Evolutionary conservation across 2,329 filamentous ascomycete genomes (phyloP).

Genomic region (Aspergillus niger): DNA sequence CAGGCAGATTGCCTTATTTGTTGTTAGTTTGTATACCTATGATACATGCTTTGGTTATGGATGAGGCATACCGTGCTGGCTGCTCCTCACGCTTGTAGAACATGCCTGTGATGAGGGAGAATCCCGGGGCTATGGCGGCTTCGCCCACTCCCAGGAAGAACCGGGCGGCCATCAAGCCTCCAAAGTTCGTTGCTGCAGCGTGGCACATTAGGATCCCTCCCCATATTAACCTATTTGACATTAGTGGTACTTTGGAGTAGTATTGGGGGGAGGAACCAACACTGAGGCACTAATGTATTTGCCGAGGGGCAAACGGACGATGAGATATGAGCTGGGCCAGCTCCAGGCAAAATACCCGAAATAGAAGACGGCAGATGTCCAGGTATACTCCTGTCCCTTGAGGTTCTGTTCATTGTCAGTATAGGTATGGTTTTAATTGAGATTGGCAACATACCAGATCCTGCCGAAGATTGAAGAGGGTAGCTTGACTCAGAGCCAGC

Average conservation of each 20-base stretch:
- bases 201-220: slow-evolving; percentile 37
- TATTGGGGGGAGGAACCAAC: slow-evolving; percentile 24
- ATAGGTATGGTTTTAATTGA: background rate
- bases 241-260: slow-evolving; percentile 20
- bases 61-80: slow-evolving; percentile 24
- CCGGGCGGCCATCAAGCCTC: slow-evolving; percentile 42
- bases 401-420: slow-evolving; percentile 25
- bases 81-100: slow-evolving; percentile 39
- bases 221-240: slow-evolving; percentile 33
- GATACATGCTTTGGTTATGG: no score
- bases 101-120: slow-evolving; percentile 42
- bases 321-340: slow-evolving; percentile 42
- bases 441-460: slow-evolving; percentile 22
- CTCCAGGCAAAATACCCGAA: slow-evolving; percentile 42
- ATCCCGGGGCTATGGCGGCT: slow-evolving; percentile 34
- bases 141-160: slow-evolving; percentile 39
- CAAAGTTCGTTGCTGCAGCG: slow-evolving; percentile 31
- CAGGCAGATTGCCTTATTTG: slow-evolving; percentile 34
- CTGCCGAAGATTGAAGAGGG: slow-evolving; percentile 29
- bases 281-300: slow-evolving; percentile 32
- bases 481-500: slow-evolving; percentile 32
- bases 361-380: slow-evolving; percentile 37
- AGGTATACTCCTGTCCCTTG: slow-evolving; percentile 31
- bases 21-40: background rate
- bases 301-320: slow-evolving; percentile 36